A percentile compares a stretch with the other conserved stretches of the same genome.
Evolutionary conservation across 2,329 filamentous ascomycete species (phyloP).

Genomic region (Ascochyta clinopodiicola): DNA sequence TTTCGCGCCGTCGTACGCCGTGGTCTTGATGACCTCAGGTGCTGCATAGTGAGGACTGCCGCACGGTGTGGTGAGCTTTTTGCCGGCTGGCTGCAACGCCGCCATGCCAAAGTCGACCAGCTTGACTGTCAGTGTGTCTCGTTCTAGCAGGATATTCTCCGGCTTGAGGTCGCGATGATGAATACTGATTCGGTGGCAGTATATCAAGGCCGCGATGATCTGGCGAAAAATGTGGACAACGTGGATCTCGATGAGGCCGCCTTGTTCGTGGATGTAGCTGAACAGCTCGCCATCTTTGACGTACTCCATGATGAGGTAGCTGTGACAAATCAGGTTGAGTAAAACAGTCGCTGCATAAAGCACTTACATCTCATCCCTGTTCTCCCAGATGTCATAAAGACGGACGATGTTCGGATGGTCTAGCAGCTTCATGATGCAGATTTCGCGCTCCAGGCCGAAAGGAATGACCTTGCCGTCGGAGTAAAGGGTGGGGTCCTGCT

Average conservation of each 20-base stretch:
- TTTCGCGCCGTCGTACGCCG: constrained; percentile 80
- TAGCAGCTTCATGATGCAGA: constrained; percentile 95
- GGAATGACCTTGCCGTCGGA: constrained; percentile 75
- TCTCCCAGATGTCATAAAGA: constrained; percentile 97
- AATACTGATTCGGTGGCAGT: constrained; percentile 93
- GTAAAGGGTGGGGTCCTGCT: constrained; percentile 59
- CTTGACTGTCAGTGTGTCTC: constrained; percentile 75
- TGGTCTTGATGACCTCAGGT: constrained; percentile 82
- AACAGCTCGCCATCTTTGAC: constrained; percentile 87
- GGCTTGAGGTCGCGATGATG: constrained; percentile 96
- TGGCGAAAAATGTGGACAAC: constrained; percentile 88
- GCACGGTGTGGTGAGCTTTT: constrained; percentile 85
- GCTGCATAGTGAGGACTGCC: constrained; percentile 97
- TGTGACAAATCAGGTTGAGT: constrained; percentile 50
- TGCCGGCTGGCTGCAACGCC: constrained; percentile 80
- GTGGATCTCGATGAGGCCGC: constrained; percentile 78
- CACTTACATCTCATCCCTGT: constrained; percentile 86
- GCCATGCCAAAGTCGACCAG: constrained; percentile 99
- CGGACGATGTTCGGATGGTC: constrained; percentile 95
- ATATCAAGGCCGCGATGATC: constrained; percentile 88
- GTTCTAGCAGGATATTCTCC: constrained; percentile 90
- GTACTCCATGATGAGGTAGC: constrained; percentile 93
- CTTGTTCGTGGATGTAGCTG: constrained; percentile 77
- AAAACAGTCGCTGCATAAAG: not conserved
- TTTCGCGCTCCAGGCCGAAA: constrained; percentile 89